These are phyloP conservation scores for Lecanicillium sp. DNA, from an alignment of 2,329 filamentous ascomycete species.

Conservation along the genomic window DNA sequence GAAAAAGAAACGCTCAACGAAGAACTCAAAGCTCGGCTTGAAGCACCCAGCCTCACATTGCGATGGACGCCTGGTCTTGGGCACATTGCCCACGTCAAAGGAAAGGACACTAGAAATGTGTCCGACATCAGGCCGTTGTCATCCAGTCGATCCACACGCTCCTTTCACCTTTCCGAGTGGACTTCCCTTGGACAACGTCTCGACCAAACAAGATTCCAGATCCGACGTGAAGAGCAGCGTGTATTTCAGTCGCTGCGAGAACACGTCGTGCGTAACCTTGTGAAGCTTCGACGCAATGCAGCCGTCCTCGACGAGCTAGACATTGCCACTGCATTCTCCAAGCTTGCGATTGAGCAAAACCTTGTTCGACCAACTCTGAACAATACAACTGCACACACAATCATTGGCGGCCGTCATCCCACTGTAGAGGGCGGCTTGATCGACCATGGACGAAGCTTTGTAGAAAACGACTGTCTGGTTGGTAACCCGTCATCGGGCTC, in stretches of 20 bases:
- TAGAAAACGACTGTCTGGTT: conserved; percentile 77
- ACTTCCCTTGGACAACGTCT: conserved; percentile 69
- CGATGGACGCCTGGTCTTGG: conserved; percentile 83
- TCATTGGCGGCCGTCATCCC: conserved; percentile 81
- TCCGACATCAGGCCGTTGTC: conserved; percentile 43
- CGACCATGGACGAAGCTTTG: conserved; percentile 73
- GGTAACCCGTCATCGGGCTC: conserved; percentile 57
- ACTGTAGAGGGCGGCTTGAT: conserved; percentile 80
- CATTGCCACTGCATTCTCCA: conserved; percentile 77
- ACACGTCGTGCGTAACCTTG: conserved; percentile 69
- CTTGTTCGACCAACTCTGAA: conserved; percentile 69
- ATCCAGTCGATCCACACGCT: conserved; percentile 74
- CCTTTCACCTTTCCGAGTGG: conserved; percentile 81
- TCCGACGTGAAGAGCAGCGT: conserved; percentile 74
- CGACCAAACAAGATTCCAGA: conserved; percentile 68
- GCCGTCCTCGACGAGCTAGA: conserved; percentile 90
- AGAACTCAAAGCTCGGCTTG: conserved; percentile 52
- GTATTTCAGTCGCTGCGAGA: conserved; percentile 70
- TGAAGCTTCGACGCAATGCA: conserved; percentile 82
- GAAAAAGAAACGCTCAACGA: conserved; percentile 55
- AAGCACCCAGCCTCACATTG: conserved; percentile 60
- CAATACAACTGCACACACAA: conserved; percentile 56
- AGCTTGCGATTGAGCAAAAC: conserved; percentile 64
- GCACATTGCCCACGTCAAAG: conserved; percentile 85
- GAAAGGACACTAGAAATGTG: conserved; percentile 53